These are phyloP conservation scores for Vanderwaltozyma verrucispora DNA, from an alignment of 805 yeast genomes.

Conservation along the genomic window DNA sequence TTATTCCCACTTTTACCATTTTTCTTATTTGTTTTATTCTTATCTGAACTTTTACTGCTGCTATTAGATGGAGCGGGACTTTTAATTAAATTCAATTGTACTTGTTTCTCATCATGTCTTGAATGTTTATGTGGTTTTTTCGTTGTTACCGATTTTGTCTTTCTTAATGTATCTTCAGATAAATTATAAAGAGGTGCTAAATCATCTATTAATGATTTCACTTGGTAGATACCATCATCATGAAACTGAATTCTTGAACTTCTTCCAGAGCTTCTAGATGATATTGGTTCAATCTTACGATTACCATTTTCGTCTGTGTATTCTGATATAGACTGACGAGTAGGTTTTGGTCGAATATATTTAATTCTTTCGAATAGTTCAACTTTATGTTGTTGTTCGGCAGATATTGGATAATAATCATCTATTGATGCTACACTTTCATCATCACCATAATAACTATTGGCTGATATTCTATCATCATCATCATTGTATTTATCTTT, in stretches of 20 bases:
- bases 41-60: background rate
- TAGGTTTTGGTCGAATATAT: constrained; percentile 21
- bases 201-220: constrained; percentile 23
- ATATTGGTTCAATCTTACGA: constrained; percentile 6
- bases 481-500: constrained; percentile 1
- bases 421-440: constrained; percentile 14
- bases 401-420: constrained; percentile 22
- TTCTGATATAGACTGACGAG: constrained; percentile 8
- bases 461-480: constrained; percentile 1
- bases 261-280: constrained; percentile 14
- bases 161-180: constrained; percentile 9
- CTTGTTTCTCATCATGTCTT: too few species aligned
- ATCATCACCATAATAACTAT: constrained; percentile 3
- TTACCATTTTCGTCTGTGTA: constrained; percentile 7
- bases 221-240: constrained; percentile 22
- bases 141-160: constrained; percentile 14
- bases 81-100: too few species aligned
- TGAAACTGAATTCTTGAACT: constrained; percentile 22
- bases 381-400: constrained; percentile 16
- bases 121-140: background rate
- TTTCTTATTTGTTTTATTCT: background rate
- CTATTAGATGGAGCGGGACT: background rate
- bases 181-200: background rate
- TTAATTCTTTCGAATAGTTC: constrained; percentile 22
- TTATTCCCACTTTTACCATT: background rate